Evolutionary conservation across 768 basidiomycete genomes (phyloP), one percentile per base, ranked within the genome.

Genomic region (Pleurotus eryngii): DNA sequence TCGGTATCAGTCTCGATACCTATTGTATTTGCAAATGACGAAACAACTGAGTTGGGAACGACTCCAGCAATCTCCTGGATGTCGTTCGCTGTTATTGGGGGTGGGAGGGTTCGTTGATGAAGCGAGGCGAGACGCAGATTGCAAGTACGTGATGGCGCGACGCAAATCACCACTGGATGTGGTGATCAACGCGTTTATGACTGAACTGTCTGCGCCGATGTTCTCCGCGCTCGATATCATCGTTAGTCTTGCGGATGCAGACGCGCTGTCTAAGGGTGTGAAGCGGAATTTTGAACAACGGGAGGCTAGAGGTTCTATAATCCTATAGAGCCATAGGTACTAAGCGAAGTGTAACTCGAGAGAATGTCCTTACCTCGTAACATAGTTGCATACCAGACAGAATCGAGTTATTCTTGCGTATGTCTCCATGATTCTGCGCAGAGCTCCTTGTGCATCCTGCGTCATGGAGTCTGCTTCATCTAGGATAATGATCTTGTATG

Each of bases 381-480:
- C 97, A 70, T 98, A 99, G 76, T 99, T 99, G 76, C 97, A 99
- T 15, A 98, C 93, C 18, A 99, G 78, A 71, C 97, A 99, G 74
- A 99, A 99, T 4, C 97, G 82, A 30, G 97, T 99, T 68, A 98
- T 98, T 56, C 90, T 83, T 15, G 92, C 92, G 66, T 98, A 95
- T n/a, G 87, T 95, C 72, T 99, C 97, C 97, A 99, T 99, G 68
- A 98, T 98, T n/a, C 97, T 84, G 42, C 97, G 81, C 40, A 99
- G 77, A 0, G 97, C 97, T 35, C 90, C 95, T 70, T 99, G 97
- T 4, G 97, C 97, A 68, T 99, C 97, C 74, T 98, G 96, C 4
- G 97, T 99, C 97, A 99, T 99, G 4, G 94, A 96, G 70, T 99
- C 97, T 18, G 97, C 97, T 73, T 99, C 97, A 65, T 99, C 97